phyloP scores from a whole-genome alignment of 129 eudicot genomes.

The Oenanthe sinensis region DNA sequence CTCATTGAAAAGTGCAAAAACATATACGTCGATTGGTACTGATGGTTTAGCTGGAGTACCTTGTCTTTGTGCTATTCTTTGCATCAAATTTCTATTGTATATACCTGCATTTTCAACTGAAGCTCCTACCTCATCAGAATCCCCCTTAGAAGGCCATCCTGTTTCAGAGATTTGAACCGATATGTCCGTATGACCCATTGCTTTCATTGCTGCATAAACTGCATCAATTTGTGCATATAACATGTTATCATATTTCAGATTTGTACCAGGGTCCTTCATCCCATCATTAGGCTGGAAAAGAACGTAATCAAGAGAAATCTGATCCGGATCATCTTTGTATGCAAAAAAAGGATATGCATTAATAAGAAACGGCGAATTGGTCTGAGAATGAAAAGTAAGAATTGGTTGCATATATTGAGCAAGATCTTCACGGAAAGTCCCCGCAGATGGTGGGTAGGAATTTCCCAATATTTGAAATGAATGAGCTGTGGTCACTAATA shows the following conservation, averaged over 20 bases:
- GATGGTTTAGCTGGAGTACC: conserved; percentile 78
- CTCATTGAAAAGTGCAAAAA: conserved; percentile 95
- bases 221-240: conserved; percentile 97
- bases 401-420: conserved; percentile 58
- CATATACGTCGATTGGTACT: conserved; percentile 59
- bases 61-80: conserved; percentile 47
- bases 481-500: conserved; percentile 78
- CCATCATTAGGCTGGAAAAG: conserved; percentile 74
- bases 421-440: conserved; percentile 53
- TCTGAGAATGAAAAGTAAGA: conserved; percentile 59
- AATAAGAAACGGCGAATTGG: conserved; percentile 69
- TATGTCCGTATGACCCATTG: conserved; percentile 67
- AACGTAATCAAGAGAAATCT: conserved; percentile 57
- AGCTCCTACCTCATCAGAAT: conserved; percentile 76
- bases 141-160: conserved; percentile 99
- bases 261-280: conserved; percentile 45
- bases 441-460: conserved; percentile 88
- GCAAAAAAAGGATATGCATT: conserved; percentile 92
- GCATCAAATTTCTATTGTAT: conserved; percentile 78
- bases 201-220: conserved; percentile 79
- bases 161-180: conserved; percentile 78
- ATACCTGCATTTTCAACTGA: conserved; percentile 67
- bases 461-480: conserved; percentile 50
- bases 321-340: conserved; percentile 54
- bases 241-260: conserved; percentile 87